These are phyloP conservation scores for Aspergillus leporis DNA, from an alignment of 495 filamentous ascomycete genomes.

Conservation along the genomic window DNA sequence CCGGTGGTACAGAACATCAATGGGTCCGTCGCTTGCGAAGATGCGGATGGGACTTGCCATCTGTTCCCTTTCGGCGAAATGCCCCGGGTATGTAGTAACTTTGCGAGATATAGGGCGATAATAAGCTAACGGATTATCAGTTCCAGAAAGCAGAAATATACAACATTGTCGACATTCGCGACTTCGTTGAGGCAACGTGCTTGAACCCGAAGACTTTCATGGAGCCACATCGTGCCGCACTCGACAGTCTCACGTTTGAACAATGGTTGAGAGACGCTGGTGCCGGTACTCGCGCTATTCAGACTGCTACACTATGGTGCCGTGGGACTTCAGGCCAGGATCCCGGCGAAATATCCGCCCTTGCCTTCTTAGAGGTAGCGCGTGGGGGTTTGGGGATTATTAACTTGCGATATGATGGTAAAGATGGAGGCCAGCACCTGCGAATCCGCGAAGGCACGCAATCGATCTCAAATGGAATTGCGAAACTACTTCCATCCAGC, in stretches of 20 bases:
- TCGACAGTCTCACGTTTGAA: neutral
- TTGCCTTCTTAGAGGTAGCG: neutral
- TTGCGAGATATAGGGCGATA: neutral
- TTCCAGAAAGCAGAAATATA: neutral
- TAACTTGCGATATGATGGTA: constrained; percentile 42
- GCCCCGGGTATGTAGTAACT: neutral
- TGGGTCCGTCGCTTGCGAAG: constrained; percentile 26
- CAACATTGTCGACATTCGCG: neutral
- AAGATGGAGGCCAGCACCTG: constrained; percentile 47
- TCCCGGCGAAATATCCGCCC: neutral
- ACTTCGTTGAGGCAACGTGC: neutral
- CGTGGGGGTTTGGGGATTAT: constrained; percentile 27
- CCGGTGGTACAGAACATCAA: constrained; percentile 35
- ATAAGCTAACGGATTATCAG: neutral
- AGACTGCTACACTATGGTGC: neutral
- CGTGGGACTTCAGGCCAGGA: neutral
- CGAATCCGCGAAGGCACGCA: constrained; percentile 31
- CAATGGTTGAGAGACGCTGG: neutral
- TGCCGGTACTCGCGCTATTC: neutral
- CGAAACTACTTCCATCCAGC: constrained; percentile 10
- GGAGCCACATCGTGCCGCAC: neutral
- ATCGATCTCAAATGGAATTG: constrained; percentile 30
- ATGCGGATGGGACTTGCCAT: constrained; percentile 21
- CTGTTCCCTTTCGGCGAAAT: neutral
- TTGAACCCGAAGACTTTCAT: neutral